A percentile compares a stretch with the other conserved stretches of the same genome.
Conservation (phyloP, 768 basidiomycete species). For the Hygrophorus russula region DNA sequence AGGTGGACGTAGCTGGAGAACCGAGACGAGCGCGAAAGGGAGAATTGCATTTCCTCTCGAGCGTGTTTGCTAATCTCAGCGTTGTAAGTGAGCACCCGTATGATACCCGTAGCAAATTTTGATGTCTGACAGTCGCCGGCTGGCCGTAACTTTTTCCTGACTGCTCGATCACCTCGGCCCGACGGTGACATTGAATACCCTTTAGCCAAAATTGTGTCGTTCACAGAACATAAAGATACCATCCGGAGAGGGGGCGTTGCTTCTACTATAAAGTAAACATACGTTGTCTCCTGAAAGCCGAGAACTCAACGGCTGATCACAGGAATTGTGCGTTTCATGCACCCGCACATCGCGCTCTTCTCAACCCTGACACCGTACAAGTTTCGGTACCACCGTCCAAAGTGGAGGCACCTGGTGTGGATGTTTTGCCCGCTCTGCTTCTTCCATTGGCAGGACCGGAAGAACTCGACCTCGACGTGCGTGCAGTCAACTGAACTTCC, state of each 20-base stretch:
- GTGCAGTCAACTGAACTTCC: background rate
- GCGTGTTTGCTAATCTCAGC: slow-evolving; percentile 88
- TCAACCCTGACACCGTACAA: slow-evolving; percentile 48
- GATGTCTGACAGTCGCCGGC: slow-evolving; percentile 42
- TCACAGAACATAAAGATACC: slow-evolving; percentile 82
- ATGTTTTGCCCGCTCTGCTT: slow-evolving; percentile 75
- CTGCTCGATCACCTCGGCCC: slow-evolving; percentile 41
- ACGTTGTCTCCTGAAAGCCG: background rate
- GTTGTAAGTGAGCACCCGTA: slow-evolving; percentile 36
- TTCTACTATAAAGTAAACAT: slow-evolving; percentile 69
- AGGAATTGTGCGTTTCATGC: slow-evolving; percentile 76
- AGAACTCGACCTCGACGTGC: slow-evolving; percentile 84
- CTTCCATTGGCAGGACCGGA: slow-evolving; percentile 91
- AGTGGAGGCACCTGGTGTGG: slow-evolving; percentile 61
- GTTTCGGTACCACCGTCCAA: slow-evolving; percentile 50
- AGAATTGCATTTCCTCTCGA: slow-evolving; percentile 82
- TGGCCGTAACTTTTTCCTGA: slow-evolving; percentile 74
- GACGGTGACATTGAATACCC: slow-evolving; percentile 58
- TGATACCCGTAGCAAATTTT: background rate
- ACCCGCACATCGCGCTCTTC: slow-evolving; percentile 57
- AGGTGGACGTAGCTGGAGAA: slow-evolving; percentile 36
- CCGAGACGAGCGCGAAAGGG: slow-evolving; percentile 55
- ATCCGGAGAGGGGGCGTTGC: slow-evolving; percentile 84
- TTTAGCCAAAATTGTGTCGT: slow-evolving; percentile 68
- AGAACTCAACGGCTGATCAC: background rate